Evolutionary conservation across 805 yeast genomes (phyloP).

Genomic region (Metschnikowia gelsemii): DNA sequence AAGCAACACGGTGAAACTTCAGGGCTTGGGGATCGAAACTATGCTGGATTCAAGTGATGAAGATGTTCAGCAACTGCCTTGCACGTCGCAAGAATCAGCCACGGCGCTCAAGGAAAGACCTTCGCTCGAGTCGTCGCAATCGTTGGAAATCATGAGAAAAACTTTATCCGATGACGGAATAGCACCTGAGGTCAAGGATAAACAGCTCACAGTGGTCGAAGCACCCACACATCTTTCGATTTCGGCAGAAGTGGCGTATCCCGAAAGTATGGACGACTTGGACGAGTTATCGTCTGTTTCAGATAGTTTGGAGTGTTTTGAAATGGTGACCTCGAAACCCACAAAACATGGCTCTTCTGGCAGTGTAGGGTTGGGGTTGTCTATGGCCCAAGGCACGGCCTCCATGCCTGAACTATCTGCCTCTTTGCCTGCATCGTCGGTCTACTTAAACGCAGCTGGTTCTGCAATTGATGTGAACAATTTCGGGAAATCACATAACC

Average conservation of each 20-base stretch:
- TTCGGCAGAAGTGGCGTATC: constrained; percentile 13
- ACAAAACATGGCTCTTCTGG: too few species aligned
- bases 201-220: constrained; percentile 9
- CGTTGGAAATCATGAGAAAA: constrained; percentile 17
- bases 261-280: constrained; percentile 9
- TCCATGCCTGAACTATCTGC: constrained; percentile 21
- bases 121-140: constrained; percentile 12
- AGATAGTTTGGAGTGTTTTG: constrained; percentile 18
- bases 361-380: too few species aligned
- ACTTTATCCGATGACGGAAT: constrained; percentile 15
- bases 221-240: constrained; percentile 9
- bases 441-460: constrained; percentile 26
- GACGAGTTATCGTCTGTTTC: constrained; percentile 1
- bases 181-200: constrained; percentile 9
- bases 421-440: constrained; percentile 1
- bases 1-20: constrained; percentile 12
- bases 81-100: constrained; percentile 2
- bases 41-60: constrained; percentile 10
- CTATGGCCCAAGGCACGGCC: constrained; percentile 10
- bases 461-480: constrained; percentile 41
- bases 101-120: neutral
- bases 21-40: constrained; percentile 21
- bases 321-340: constrained; percentile 15
- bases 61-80: constrained; percentile 5
- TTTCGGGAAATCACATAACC: constrained; percentile 41